Base-by-base conservation (phyloP, 495 filamentous ascomycete species). In the Tricharina praecox region DNA sequence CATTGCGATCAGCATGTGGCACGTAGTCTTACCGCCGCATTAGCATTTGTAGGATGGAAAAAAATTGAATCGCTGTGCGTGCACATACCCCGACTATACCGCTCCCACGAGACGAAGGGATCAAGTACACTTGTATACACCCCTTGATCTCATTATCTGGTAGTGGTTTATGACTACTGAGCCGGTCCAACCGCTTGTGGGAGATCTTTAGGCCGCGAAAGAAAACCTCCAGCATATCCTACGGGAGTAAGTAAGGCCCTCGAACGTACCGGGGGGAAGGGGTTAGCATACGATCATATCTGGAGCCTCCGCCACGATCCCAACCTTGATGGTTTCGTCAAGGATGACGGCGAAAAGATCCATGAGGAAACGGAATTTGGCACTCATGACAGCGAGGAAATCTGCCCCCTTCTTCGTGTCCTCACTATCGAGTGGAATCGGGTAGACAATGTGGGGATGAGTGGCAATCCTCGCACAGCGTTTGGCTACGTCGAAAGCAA, bases 151-250 rank as follows among this genome's bases (percentile, higher is more conserved):
- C 42, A 30, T 50, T 37, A 16, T 51, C 48, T 24, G 48, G 23
- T 39, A 60, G 45, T n/a, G 48, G 39, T 11, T 50, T 45, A 4
- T 49, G 38, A n/a, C 32, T 47, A 30, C 39, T 59, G 4, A 59
- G 45, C 30, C 43, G 47, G 49, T 59, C 56, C 7, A 53, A 23
- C 18, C 56, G 45, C 9, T 45, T 52, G 25, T 49, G 50, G 5
- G 35, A 20, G 15, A 60, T 28, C 33, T 55, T 60, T 16, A 59
- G 46, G 2, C 56, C 56, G 3, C 56, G 35, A 23, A 60, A 32
- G 33, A 60, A 60, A 13, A 60, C 47, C 30, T 60, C 56, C 13
- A 60, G 38, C 35, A 55, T 55, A 30, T 60, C 56, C 56, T 59
- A 46, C 30, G 26, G 23, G 33, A 16, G n/a, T 50, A 39, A 18